Evolutionary conservation across 371 early-diverging fungal species (phyloP), one percentile per base, ranked within the genome.

Genomic region (Smittium culicis): DNA sequence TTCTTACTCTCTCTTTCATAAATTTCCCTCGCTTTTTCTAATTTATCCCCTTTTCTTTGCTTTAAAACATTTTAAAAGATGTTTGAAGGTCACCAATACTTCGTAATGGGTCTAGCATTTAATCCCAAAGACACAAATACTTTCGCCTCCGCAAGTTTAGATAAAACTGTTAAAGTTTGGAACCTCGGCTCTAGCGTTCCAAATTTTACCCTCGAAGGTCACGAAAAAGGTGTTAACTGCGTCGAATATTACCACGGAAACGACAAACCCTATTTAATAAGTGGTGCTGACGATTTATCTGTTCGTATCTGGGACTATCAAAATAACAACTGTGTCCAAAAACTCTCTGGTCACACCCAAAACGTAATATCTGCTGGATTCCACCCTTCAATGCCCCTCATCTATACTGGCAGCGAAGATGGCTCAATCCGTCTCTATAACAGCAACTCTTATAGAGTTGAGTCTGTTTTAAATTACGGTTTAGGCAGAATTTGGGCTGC

Each of bases 301-400:
- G 90, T 96, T 69, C 96, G 97, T 72, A 86, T 99, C 33, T 99
- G 99, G 99, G 97, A 99, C 80, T 99, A 99, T 74, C 97, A 98
- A 74, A 99, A 93, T 82, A 97, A 94, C 79, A 89, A 91, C 31
- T 96, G 99, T 70, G 93, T 98, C 2, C 94, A 93, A 70, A 94
- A 92, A 0, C 83, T 99, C 57, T 93, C 95, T 77, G 99, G 99
- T 1, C 99, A 99, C 77, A 84, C 90, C 20, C 92, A 99, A 68
- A 98, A 99, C 72, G 93, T 99, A n/a, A 88, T 91, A 31, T 86
- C 91, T 65, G 88, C 92, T 2, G 85, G 87, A 30, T 99, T 92
- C 81, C 99, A 99, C 76, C 99, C 99, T 0, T 91, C 91, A 55
- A 79, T 97, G 63, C 99, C 99, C 20, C 93, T 97, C 73, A 91